Evolutionary conservation across 129 eudicot genomes (phyloP).

Genomic region (Lactuca sativa): DNA sequence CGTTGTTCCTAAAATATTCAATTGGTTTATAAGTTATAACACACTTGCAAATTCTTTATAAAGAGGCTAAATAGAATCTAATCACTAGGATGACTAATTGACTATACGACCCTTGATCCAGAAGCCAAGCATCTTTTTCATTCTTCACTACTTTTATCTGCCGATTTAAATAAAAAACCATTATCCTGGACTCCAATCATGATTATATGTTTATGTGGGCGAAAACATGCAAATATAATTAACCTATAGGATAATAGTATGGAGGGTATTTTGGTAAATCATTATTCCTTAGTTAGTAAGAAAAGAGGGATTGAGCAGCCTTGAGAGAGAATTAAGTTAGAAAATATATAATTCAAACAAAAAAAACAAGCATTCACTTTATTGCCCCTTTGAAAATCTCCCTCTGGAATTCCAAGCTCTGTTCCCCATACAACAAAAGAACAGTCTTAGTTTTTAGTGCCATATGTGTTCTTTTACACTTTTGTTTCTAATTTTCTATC

Average conservation of each 20-base stretch:
- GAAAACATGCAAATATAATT: slow-evolving; percentile 11
- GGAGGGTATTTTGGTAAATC: slow-evolving; percentile 41
- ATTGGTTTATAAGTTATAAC: too few species aligned
- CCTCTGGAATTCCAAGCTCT: slow-evolving; percentile 98
- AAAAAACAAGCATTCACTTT: slow-evolving; percentile 63
- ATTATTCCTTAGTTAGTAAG: slow-evolving; percentile 73
- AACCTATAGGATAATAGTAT: not conserved
- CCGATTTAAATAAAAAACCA: slow-evolving; percentile 46
- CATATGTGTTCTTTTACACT: slow-evolving; percentile 62
- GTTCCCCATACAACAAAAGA: slow-evolving; percentile 67
- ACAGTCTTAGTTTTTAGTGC: slow-evolving; percentile 67
- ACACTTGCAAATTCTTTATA: too few species aligned
- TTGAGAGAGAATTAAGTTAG: slow-evolving; percentile 43
- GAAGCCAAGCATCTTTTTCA: slow-evolving; percentile 85
- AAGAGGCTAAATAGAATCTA: too few species aligned
- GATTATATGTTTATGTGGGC: slow-evolving; percentile 31
- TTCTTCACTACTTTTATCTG: slow-evolving; percentile 35
- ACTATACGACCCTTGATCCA: slow-evolving; percentile 44
- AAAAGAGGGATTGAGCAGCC: slow-evolving; percentile 37
- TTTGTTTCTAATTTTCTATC: slow-evolving; percentile 27
- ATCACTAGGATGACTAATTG: slow-evolving; percentile 42
- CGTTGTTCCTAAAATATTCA: too few species aligned
- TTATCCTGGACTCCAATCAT: slow-evolving; percentile 35
- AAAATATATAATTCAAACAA: slow-evolving; percentile 35
- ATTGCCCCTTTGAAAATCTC: slow-evolving; percentile 62